Percentiles rank a stretch among this genome's conserved stretches.
Conservation (phyloP, 805 yeast genomes). For the Phaffomyces antillensis region DNA sequence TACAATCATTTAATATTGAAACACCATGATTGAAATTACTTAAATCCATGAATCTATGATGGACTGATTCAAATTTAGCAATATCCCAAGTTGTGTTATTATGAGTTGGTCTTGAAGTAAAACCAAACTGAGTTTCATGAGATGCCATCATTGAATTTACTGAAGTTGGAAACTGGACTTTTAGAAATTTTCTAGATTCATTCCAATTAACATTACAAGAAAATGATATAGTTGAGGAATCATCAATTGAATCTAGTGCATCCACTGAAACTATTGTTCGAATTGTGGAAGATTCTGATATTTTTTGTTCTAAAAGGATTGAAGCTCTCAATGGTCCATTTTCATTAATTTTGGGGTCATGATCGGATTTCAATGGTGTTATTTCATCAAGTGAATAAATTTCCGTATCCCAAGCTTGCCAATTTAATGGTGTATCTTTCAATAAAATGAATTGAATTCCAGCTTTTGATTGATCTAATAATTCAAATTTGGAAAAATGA, state of each 20-base stretch:
- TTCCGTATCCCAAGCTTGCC: conserved; percentile 98
- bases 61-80: conserved; percentile 93
- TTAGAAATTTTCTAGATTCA: conserved; percentile 79
- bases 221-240: conserved; percentile 38
- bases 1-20: conserved; percentile 71
- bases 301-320: conserved; percentile 51
- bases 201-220: conserved; percentile 74
- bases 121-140: conserved; percentile 92
- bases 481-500: conserved; percentile 49
- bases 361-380: conserved; percentile 16
- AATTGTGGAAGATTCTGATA: conserved; percentile 52
- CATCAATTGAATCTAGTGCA: conserved; percentile 36
- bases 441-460: conserved; percentile 80
- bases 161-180: conserved; percentile 92
- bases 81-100: conserved; percentile 94
- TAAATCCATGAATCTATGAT: conserved; percentile 89
- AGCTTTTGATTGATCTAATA: conserved; percentile 49
- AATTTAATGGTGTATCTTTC: conserved; percentile 84
- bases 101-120: conserved; percentile 89
- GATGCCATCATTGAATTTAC: conserved; percentile 69
- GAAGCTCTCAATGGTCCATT: conserved; percentile 56
- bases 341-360: conserved; percentile 27
- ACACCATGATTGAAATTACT: conserved; percentile 87
- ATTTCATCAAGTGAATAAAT: conserved; percentile 74
- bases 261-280: conserved; percentile 64